phyloP scores from a whole-genome alignment of 2,329 filamentous ascomycete species.

The Colletotrichum musae region DNA sequence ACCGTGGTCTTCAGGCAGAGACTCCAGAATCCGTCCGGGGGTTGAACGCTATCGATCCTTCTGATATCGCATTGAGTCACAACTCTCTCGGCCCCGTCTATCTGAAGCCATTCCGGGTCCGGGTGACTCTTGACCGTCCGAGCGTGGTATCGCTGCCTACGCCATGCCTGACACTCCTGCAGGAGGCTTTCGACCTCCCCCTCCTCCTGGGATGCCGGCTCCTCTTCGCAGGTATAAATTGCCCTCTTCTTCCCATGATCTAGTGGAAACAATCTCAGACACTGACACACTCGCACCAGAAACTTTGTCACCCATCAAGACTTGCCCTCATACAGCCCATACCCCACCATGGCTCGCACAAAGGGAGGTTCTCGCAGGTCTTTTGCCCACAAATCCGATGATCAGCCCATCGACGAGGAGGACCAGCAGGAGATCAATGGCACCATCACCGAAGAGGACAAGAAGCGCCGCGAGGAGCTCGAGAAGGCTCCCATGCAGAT shows the following conservation, averaged over 20 bases:
- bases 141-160: conserved; percentile 35
- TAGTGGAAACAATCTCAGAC: too few relatives aligned
- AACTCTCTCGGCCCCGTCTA: not conserved
- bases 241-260: not conserved
- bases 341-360: conserved; percentile 24
- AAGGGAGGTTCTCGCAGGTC: conserved; percentile 1
- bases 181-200: not conserved
- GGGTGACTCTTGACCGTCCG: conserved; percentile 32
- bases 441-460: conserved; percentile 42
- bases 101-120: conserved; percentile 5
- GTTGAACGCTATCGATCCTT: conserved; percentile 7
- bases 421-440: conserved; percentile 40
- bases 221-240: not conserved
- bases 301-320: not conserved
- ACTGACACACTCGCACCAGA: too few relatives aligned
- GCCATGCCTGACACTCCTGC: not conserved
- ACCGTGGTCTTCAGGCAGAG: not conserved
- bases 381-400: too few relatives aligned
- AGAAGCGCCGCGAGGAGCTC: conserved; percentile 44
- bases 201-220: not conserved
- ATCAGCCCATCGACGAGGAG: conserved; percentile 39
- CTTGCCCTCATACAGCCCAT: not conserved
- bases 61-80: conserved; percentile 17
- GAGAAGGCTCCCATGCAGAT: conserved; percentile 47
- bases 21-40: not conserved